A percentile compares a stretch with the other conserved stretches of the same genome.
Conservation (phyloP, 2,329 filamentous ascomycete species). For the Lachnellula arida region DNA sequence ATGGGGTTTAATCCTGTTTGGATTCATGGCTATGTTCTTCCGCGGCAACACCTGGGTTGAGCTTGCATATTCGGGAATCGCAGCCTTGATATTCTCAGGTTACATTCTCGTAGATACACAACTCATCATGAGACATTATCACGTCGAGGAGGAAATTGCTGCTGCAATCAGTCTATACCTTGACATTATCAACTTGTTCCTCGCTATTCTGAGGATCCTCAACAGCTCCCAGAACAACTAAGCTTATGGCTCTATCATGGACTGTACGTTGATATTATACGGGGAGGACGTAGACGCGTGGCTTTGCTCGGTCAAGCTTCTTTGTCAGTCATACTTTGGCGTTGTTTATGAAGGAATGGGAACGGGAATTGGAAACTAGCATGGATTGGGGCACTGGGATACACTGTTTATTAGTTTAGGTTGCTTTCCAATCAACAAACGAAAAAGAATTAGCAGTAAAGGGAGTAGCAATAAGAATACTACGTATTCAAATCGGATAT, state of each 20-base stretch:
- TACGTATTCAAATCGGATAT: no score
- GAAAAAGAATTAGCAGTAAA: no score
- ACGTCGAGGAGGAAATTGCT: conserved; percentile 96
- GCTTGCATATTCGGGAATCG: conserved; percentile 76
- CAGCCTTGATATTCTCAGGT: conserved; percentile 83
- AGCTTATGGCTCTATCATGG: conserved; percentile 2
- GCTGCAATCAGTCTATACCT: conserved; percentile 93
- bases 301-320: background rate
- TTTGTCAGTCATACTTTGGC: background rate
- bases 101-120: conserved; percentile 98
- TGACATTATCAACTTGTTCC: conserved; percentile 94
- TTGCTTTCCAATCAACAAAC: no score
- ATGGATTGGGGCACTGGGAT: no score
- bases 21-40: conserved; percentile 89
- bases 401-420: no score
- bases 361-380: background rate
- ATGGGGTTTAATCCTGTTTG: conserved; percentile 87
- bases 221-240: conserved; percentile 96
- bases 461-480: no score
- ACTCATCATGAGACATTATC: conserved; percentile 89
- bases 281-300: no score
- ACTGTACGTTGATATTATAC: background rate
- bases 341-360: background rate
- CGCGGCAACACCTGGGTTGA: conserved; percentile 77
- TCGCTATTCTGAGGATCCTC: conserved; percentile 89